These are phyloP conservation scores for Coniochaeta sp. DNA, from an alignment of 2,329 filamentous ascomycete species.

Conservation along the genomic window DNA sequence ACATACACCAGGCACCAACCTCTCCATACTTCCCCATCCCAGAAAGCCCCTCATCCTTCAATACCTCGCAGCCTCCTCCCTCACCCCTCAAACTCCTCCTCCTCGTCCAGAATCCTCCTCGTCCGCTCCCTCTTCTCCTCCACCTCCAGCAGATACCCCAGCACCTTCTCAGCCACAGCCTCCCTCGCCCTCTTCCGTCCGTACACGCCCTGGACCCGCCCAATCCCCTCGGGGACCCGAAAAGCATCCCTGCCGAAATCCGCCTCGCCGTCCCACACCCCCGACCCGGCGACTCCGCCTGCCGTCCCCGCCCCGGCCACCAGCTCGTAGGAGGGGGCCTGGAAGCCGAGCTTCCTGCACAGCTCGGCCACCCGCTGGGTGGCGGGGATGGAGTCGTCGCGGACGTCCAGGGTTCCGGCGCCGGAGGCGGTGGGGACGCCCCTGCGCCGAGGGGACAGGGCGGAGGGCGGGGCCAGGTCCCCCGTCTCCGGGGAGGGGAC, in stretches of 20 bases:
- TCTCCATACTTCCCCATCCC: too few relatives aligned
- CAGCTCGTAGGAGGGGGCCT: constrained; percentile 25
- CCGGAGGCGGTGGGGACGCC: not conserved
- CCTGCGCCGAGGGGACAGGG: too few relatives aligned
- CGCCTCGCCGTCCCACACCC: constrained; percentile 27
- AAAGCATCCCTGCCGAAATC: constrained; percentile 21
- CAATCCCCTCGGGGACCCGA: constrained; percentile 22
- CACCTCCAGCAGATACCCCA: constrained; percentile 24
- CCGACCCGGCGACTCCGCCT: constrained; percentile 3
- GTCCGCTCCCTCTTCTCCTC: constrained; percentile 13
- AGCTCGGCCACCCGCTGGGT: constrained; percentile 22
- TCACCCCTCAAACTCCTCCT: constrained; percentile 6
- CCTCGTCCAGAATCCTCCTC: not conserved
- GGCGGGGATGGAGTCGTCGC: constrained; percentile 6
- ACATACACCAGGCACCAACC: too few relatives aligned
- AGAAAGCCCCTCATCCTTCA: too few relatives aligned
- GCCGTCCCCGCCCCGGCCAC: constrained; percentile 8
- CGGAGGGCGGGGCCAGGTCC: too few relatives aligned
- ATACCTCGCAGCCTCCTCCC: not conserved
- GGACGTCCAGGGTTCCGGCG: not conserved
- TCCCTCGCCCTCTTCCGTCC: constrained; percentile 27
- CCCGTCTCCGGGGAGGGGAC: not conserved
- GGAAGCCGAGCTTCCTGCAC: constrained; percentile 23
- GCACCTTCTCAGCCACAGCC: constrained; percentile 29
- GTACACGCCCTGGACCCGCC: constrained; percentile 22